Evolutionary conservation across 2,329 filamentous ascomycete species (phyloP).

Genomic region (Elsinoe perseae): DNA sequence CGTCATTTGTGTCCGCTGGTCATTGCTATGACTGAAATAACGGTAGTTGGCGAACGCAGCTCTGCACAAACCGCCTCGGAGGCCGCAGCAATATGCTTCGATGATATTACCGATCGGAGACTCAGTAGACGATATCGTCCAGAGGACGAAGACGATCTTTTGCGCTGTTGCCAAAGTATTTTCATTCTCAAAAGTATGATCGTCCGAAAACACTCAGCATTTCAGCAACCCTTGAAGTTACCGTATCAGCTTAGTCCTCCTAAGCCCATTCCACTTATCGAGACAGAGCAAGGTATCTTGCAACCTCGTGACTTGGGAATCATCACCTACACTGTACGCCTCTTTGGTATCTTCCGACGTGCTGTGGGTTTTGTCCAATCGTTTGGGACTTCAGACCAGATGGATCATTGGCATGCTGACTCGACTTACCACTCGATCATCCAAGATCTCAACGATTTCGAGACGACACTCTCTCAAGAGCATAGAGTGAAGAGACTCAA

Average conservation of each 20-base stretch:
- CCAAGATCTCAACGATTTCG: conserved; percentile 9
- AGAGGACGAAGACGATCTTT: background rate
- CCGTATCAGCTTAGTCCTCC: background rate
- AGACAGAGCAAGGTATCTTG: background rate
- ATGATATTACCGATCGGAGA: background rate
- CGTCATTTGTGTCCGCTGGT: background rate
- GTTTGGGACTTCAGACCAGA: background rate
- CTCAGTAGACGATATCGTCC: background rate
- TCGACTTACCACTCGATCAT: conserved; percentile 12
- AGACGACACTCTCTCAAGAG: conserved; percentile 9
- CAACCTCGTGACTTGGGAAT: conserved; percentile 7
- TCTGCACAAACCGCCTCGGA: background rate
- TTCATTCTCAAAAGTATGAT: conserved; percentile 13
- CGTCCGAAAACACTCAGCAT: background rate
- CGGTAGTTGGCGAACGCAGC: conserved; percentile 2
- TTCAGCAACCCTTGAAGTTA: background rate
- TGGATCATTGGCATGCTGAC: conserved; percentile 5
- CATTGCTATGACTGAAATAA: background rate
- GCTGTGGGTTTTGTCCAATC: conserved; percentile 1
- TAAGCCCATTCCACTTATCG: background rate
- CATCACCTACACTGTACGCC: background rate
- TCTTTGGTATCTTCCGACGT: conserved; percentile 10
- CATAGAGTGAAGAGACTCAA: background rate
- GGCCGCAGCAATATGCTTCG: background rate
- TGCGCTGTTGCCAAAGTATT: conserved; percentile 10